Evolutionary conservation across 441 rosid species (phyloP), one percentile per base, ranked within the genome.

Genomic region (Euphorbia schlechtendalii): DNA sequence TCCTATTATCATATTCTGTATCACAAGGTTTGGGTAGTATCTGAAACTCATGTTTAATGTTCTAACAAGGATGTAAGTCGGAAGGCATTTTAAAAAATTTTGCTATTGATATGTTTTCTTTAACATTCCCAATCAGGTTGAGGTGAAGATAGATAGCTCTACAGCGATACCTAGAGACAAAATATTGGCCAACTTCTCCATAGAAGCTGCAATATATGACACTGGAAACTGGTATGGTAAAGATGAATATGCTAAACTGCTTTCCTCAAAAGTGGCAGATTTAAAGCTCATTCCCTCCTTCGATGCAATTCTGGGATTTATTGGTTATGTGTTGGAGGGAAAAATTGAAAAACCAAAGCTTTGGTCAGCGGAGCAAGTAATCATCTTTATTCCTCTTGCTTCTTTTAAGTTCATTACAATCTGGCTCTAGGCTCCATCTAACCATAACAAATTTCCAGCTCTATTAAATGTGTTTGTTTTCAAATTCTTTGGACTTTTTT

Each of bases 351-450:
- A 69, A 67, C 99, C 99, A 55, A 90, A 76, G 80, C 93, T 94
- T 63, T 94, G 99, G 99, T 94, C 96, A 62, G 93, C 97, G 14
- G 99, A 94, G 79, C 83, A 86, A 69, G 99, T 89, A 67, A 86
- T 94, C 65, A 80, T 73, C 55, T 68, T 63, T 53, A 28, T 53
- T 66, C 66, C n/a, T n/a, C n/a, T n/a, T n/a, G n/a, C n/a, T n/a
- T n/a, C n/a, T n/a, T n/a, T n/a, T n/a, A n/a, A n/a, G n/a, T n/a
- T n/a, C 18, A 59, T 72, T 63, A 40, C 53, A 40, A 51, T 30
- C 59, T 12, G 8, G 22, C 21, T 64, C 43, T 32, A 52, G 34
- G n/a, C n/a, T n/a, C n/a, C n/a, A n/a, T n/a, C n/a, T n/a, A n/a
- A n/a, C n/a, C n/a, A n/a, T n/a, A n/a, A 20, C 7, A 52, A 48